Evolutionary conservation across 73 alveolate genomes (phyloP), one percentile per base, ranked within the genome.

Genomic region (Paramecium sexaurelia): DNA sequence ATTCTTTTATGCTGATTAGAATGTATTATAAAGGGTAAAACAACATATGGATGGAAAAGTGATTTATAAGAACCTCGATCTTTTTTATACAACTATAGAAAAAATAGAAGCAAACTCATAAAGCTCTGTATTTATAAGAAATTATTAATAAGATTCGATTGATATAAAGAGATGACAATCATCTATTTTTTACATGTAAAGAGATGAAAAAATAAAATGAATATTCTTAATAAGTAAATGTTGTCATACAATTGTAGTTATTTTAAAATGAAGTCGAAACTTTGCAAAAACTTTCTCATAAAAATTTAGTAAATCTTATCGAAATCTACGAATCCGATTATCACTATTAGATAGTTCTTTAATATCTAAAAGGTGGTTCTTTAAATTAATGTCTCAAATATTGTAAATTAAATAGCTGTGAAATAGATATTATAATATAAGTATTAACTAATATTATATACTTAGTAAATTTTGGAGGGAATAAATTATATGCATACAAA

Each of bases 401-500:
- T 61, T 61, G 83, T 29, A 61, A 61, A 61, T 6, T 61, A 9
- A 61, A 61, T 29, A 26, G 19, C 6, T 9, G 17, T 2, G 83
- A 61, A 11, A 27, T 32, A 1, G 10, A 1, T 22, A 24, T 61
- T 6, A 61, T 61, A 13, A 26, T 61, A 11, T 9, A 26, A 1
- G 83, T 61, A 61, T 6, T 26, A 29, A 26, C 20, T 45, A 61
- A 0, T 61, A 15, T 29, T 11, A 66, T 27, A 22, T 5, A 85
- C 92, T 87, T 85, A 85, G 61, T 95, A 96, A 90, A 94, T 97
- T n/a, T 84, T 96, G 22, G 75, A 91, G 32, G 99, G 98, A 20
- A 87, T 97, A 4, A 66, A 92, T 51, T 95, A 96, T 85, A 90
- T 95, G 13, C 98, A 97, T 73, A 91, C 57, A 40, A 95, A 94